Conservation (phyloP, 1,139 yeast species). For the Saccharomycopsis hybrid region DNA sequence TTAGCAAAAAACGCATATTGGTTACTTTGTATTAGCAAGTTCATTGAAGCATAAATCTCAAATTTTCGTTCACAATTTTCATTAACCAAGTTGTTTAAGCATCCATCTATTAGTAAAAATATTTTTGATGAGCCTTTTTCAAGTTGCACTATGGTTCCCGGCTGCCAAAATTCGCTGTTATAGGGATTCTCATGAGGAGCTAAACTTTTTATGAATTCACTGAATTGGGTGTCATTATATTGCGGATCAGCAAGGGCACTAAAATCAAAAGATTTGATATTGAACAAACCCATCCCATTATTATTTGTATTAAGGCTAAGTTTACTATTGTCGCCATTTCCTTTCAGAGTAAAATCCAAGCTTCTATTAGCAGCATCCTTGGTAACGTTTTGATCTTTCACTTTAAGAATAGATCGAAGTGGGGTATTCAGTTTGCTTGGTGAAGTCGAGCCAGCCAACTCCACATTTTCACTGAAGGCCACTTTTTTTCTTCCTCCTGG, state of each 20-base stretch:
- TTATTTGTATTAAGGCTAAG: too few species aligned
- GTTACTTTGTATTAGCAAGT: constrained; percentile 4
- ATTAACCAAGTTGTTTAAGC: constrained; percentile 7
- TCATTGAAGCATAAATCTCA: constrained; percentile 19
- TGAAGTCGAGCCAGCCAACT: background rate
- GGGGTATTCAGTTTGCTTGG: constrained; percentile 3
- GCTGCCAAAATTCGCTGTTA: constrained; percentile 14
- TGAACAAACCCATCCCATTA: too few species aligned
- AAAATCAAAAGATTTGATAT: too few species aligned
- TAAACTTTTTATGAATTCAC: too few species aligned
- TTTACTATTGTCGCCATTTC: too few species aligned
- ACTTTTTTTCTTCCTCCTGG: constrained; percentile 9
- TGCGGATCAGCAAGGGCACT: too few species aligned
- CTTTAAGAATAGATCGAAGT: constrained; percentile 13
- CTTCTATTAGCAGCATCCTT: too few species aligned
- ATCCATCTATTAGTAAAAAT: constrained; percentile 5
- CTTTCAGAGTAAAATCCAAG: too few species aligned
- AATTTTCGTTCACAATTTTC: constrained; percentile 13
- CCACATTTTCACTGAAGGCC: constrained; percentile 4
- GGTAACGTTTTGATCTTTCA: background rate
- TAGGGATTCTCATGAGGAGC: background rate
- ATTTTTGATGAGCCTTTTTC: background rate
- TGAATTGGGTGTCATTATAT: too few species aligned
- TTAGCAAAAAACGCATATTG: background rate
- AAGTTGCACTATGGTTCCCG: constrained; percentile 10